Conservation (phyloP, 2,329 filamentous ascomycete species). For the Botryosphaeria agaves region DNA sequence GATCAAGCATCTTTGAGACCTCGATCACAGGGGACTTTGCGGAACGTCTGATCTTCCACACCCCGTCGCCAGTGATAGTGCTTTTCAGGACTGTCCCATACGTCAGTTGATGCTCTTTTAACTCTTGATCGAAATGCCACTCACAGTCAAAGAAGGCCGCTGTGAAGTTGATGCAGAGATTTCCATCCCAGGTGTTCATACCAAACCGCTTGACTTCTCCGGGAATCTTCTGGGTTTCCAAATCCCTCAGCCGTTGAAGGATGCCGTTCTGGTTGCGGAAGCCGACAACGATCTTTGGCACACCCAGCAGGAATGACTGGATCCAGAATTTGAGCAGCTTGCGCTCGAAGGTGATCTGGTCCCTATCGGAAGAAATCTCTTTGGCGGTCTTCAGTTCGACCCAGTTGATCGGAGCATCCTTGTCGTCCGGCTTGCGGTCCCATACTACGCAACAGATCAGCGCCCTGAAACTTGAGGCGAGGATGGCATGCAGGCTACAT, state of each 20-base stretch:
- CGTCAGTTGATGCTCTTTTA: neutral
- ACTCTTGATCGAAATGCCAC: conserved; percentile 10
- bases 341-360: conserved; percentile 62
- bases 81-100: conserved; percentile 31
- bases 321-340: conserved; percentile 96
- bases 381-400: conserved; percentile 88
- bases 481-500: no score
- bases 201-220: conserved; percentile 51
- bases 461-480: no score
- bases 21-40: conserved; percentile 51
- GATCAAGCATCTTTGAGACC: conserved; percentile 51
- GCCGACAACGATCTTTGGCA: conserved; percentile 81
- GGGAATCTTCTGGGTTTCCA: conserved; percentile 66
- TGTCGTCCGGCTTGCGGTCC: conserved; percentile 57
- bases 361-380: conserved; percentile 36
- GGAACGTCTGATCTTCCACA: conserved; percentile 61
- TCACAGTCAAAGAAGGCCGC: conserved; percentile 59
- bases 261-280: conserved; percentile 62
- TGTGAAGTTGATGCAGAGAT: conserved; percentile 85
- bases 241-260: conserved; percentile 55
- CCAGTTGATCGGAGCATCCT: conserved; percentile 63
- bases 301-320: conserved; percentile 84
- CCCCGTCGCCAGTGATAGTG: conserved; percentile 47
- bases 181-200: conserved; percentile 67
- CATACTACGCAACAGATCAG: no score